These are phyloP conservation scores for Avena atlantica DNA, from an alignment of 176 grass and related monocot genomes.

Conservation along the genomic window DNA sequence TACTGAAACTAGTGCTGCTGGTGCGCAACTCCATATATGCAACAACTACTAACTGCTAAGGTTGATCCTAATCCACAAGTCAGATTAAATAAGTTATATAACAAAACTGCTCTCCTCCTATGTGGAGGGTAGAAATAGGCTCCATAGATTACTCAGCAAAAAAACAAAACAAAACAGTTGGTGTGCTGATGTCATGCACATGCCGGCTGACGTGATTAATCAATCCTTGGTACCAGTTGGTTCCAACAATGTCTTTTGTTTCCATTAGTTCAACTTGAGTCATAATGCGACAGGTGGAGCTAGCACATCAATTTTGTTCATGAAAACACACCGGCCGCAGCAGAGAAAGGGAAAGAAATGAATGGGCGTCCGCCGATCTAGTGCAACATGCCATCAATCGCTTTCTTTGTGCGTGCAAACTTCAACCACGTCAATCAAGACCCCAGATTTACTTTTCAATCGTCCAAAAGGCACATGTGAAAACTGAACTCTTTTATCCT, in stretches of 20 bases:
- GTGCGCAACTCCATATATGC: conserved; percentile 16
- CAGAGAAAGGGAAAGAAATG: not conserved
- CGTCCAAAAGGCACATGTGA: not conserved
- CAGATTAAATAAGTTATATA: not conserved
- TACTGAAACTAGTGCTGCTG: not conserved
- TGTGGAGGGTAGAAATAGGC: not conserved
- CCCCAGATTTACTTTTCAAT: not conserved
- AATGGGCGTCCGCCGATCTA: not conserved
- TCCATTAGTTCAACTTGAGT: conserved; percentile 33
- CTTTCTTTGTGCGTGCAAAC: not conserved
- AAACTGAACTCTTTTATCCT: not conserved
- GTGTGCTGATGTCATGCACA: conserved; percentile 26
- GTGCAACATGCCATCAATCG: conserved; percentile 23
- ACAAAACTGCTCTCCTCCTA: too few species aligned
- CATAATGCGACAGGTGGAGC: conserved; percentile 7
- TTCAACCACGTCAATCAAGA: not conserved
- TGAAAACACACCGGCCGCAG: not conserved
- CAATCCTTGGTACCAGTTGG: not conserved
- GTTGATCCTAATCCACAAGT: not conserved
- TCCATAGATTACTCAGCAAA: not conserved
- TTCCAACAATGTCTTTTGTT: not conserved
- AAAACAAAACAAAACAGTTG: not conserved
- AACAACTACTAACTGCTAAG: not conserved
- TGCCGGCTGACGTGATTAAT: not conserved
- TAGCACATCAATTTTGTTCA: not conserved